Conservation (phyloP, 768 basidiomycete genomes). For the Hirschioporus abietinus region DNA sequence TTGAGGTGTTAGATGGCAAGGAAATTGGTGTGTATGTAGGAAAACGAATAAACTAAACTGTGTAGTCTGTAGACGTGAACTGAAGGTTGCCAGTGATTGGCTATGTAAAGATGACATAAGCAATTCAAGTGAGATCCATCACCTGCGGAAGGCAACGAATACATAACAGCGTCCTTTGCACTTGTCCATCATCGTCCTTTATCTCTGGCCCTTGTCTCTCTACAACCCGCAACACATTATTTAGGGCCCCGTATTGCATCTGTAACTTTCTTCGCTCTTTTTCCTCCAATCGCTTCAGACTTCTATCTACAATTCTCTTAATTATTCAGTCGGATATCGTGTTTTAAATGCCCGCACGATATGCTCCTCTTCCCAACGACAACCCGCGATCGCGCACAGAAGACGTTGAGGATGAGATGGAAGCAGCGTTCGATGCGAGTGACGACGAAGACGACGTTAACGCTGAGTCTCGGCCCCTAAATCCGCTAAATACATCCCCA, state of each 20-base stretch:
- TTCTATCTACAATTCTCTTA: not conserved
- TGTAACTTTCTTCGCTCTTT: conserved; percentile 1
- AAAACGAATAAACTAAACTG: not conserved
- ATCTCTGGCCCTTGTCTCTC: not conserved
- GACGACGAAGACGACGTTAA: conserved; percentile 56
- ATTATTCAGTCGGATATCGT: not conserved
- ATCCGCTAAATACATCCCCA: conserved; percentile 24
- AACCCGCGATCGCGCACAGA: conserved; percentile 37
- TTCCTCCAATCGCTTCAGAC: not conserved
- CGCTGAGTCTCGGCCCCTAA: conserved; percentile 49
- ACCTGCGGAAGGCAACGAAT: not conserved
- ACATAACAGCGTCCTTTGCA: not conserved
- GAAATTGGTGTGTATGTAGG: not conserved
- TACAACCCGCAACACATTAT: not conserved
- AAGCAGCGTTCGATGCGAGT: conserved; percentile 81
- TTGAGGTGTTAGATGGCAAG: not conserved
- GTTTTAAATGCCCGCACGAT: conserved; percentile 45
- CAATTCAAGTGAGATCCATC: not conserved
- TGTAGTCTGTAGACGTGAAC: not conserved
- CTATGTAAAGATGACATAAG: not conserved
- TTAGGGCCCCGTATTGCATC: not conserved
- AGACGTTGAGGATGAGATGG: conserved; percentile 58
- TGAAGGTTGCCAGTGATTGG: not conserved
- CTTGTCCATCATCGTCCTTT: not conserved
- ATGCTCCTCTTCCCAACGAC: conserved; percentile 59